phyloP scores from a whole-genome alignment of 257 asterid genomes.

The Leptodermis oblonga region DNA sequence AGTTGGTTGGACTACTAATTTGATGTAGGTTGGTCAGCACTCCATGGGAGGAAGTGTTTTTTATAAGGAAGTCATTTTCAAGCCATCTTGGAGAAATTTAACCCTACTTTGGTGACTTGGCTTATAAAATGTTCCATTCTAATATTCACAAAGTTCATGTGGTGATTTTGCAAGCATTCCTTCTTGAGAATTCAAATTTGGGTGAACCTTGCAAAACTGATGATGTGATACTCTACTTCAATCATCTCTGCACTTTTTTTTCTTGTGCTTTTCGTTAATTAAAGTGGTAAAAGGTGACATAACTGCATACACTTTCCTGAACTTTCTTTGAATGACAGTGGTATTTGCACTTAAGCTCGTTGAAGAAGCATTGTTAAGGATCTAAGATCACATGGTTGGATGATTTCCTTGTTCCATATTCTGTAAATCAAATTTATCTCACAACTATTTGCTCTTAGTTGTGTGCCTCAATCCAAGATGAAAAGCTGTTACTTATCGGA shows the following conservation, averaged over 20 bases:
- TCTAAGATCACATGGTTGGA: not conserved
- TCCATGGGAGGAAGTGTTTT: no score
- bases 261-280: not conserved
- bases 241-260: not conserved
- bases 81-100: no score
- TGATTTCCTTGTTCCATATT: not conserved
- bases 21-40: no score
- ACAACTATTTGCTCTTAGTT: not conserved
- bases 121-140: no score
- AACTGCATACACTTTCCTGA: not conserved
- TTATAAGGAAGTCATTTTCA: no score
- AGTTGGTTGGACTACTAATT: no score
- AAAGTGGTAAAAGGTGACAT: not conserved
- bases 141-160: no score
- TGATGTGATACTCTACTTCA: not conserved
- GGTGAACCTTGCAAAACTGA: not conserved
- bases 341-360: not conserved
- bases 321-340: not conserved
- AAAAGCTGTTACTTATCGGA: conserved; percentile 8
- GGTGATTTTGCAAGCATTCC: not conserved
- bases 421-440: not conserved
- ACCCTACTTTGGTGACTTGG: no score
- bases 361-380: not conserved
- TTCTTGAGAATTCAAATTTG: not conserved
- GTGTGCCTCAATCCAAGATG: not conserved